Base-by-base conservation (phyloP, 2,329 filamentous ascomycete genomes). In the Aspergillus pseudoviridinutans region DNA sequence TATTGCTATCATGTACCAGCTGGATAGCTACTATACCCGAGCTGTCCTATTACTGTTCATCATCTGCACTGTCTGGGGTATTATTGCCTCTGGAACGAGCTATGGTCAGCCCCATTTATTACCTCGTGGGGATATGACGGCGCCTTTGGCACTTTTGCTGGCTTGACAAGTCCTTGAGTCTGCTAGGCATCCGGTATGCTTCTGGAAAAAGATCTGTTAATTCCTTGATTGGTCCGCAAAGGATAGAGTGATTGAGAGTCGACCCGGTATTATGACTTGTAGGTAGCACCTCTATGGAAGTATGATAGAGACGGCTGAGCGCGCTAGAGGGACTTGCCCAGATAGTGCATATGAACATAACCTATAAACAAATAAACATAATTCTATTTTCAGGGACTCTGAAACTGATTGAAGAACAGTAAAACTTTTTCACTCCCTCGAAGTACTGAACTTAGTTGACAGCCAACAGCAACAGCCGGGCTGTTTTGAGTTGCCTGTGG, bases 51-150 rank as follows among this genome's bases (percentile, higher is more conserved):
- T 79, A 1, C 62, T 81, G 22, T 73, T 80, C 3, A 73, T 81
- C 38, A 76, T 81, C 29, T 79, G 76, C 51, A 76, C 78, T 4
- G n/a, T 79, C 60, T 69, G 78, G 2, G 78, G 78, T 0, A 74
- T 80, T 46, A 75, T 81, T 8, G 76, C 73, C 1, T 80, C 80
- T 53, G 78, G 77, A 5, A 64, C 60, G 1, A 75, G 71, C 53
- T 78, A 77, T 61, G 74, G 75, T 10, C 73, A 17, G 67, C 61
- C 3, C 57, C 61, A 1, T 69, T 71, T 41, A 57, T 69, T 10
- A 58, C 56, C 2, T 56, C 25, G 1, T 50, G 63, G 24, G 72
- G 73, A 0, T 74, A 73, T 28, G 73, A 74, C 58, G 70, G 70
- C 2, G 64, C 71, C 0, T 75, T 74, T 54, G 63, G 62, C 4